Percentiles rank a stretch among this genome's conserved stretches.
phyloP scores from a whole-genome alignment of 169 alveolate genomes.

The Plasmodium ovale region DNA sequence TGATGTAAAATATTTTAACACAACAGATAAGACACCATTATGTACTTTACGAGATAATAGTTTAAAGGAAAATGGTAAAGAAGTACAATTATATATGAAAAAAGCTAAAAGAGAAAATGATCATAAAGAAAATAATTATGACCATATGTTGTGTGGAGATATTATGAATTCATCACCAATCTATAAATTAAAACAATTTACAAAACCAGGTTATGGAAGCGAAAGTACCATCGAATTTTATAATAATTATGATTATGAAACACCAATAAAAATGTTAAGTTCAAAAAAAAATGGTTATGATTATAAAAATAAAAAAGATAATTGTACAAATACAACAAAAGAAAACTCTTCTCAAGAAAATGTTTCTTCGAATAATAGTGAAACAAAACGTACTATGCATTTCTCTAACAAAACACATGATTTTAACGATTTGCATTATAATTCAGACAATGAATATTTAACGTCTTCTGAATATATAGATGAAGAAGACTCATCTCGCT shows the following conservation, averaged over 20 bases:
- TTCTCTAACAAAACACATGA: constrained; percentile 57
- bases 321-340: constrained; percentile 41
- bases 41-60: constrained; percentile 21
- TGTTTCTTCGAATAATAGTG: constrained; percentile 67
- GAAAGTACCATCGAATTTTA: constrained; percentile 66
- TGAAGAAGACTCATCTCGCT: constrained; percentile 33
- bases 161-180: constrained; percentile 41
- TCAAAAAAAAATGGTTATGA: constrained; percentile 33
- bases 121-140: constrained; percentile 37
- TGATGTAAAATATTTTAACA: constrained; percentile 15
- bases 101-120: constrained; percentile 55
- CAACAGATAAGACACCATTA: constrained; percentile 32
- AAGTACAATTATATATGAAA: constrained; percentile 15
- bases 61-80: neutral
- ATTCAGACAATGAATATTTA: constrained; percentile 51
- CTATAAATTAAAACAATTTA: constrained; percentile 23
- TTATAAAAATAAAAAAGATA: constrained; percentile 37
- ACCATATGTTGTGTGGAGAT: constrained; percentile 19
- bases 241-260: constrained; percentile 66
- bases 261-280: constrained; percentile 42
- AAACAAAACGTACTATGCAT: constrained; percentile 45
- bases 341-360: constrained; percentile 63
- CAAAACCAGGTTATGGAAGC: constrained; percentile 50
- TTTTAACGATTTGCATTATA: constrained; percentile 45
- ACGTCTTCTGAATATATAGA: constrained; percentile 61